Base-by-base conservation (phyloP, 1,284 basidiomycete genomes). In the Athelia sp. region DNA sequence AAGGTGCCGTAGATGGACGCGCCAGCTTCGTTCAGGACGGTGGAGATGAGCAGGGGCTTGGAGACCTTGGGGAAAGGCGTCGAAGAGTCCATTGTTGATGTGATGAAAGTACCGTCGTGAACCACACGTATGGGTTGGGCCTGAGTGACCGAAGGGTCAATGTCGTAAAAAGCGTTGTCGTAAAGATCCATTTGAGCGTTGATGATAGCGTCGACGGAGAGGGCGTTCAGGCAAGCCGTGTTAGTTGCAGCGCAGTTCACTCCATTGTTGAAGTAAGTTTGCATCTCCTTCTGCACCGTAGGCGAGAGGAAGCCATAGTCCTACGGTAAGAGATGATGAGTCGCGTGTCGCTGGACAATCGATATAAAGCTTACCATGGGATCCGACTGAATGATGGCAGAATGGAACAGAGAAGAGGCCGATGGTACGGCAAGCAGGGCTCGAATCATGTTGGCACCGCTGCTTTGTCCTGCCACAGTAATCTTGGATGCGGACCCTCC, bases 381-480 rank as follows among this genome's bases (percentile, higher is more conserved):
- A 59, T 93, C 90, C 3, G 90, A 92, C 49, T 94, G 89, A 9
- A 94, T 63, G 51, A 92, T 89, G 0, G 84, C 87, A 34, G 77
- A 84, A 48, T 75, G 72, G 71, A 92, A 92, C 38, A 90, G 67
- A 1, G 76, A 73, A 15, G 74, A 70, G 0, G 82, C 87, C 9
- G 79, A 78, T 2, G 89, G 87, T 1, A 71, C 71, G 17, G 82
- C 86, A 38, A 90, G 73, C 24, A 92, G 68, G 1, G 86, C 81
- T 50, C 93, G 78, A 56, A 96, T 79, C 73, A 95, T 78, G 51
- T 76, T 79, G 0, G 87, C 93, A 35, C 94, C 94, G 26, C 82
- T 82, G 60, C 90, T 93, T 65, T 97, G 93, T 4, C 94, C 94
- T 19, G 90, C 90, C 18, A 97, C 57, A 0, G 91, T 93, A 56